Evolutionary conservation across 192 early-diverging fungal genomes (phyloP).

Genomic region (Coemansia sp.): DNA sequence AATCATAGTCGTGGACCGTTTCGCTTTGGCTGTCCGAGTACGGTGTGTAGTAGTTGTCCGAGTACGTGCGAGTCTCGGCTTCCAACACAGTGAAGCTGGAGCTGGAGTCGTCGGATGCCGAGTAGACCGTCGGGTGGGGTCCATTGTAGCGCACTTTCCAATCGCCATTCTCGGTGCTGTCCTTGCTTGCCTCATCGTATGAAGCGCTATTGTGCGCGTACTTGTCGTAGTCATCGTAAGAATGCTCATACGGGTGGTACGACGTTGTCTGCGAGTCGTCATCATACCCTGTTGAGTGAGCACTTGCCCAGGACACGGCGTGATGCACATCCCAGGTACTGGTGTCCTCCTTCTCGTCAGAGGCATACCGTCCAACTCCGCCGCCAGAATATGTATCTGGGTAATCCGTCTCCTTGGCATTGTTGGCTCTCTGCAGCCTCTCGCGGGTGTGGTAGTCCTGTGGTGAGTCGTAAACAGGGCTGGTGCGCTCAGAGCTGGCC

Average conservation of each 20-base stretch:
- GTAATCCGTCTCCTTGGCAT: neutral
- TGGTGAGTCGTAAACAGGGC: conserved; percentile 1
- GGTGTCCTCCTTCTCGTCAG: neutral
- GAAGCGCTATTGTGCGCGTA: conserved; percentile 5
- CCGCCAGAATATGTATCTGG: neutral
- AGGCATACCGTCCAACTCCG: conserved; percentile 9
- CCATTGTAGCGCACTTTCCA: conserved; percentile 34
- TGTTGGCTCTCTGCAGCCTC: neutral
- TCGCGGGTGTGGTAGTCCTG: conserved; percentile 12
- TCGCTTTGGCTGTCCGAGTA: conserved; percentile 2
- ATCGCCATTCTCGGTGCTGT: conserved; percentile 13
- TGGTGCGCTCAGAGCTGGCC: conserved; percentile 11
- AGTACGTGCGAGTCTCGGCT: conserved; percentile 13
- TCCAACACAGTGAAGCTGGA: conserved; percentile 10
- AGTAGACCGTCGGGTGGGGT: conserved; percentile 24
- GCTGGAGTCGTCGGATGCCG: conserved; percentile 16
- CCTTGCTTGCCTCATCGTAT: conserved; percentile 15
- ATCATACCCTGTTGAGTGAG: conserved; percentile 2
- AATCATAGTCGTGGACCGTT: conserved; percentile 7
- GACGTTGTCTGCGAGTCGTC: conserved; percentile 12
- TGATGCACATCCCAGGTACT: conserved; percentile 21
- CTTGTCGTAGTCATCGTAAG: neutral
- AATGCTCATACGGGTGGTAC: conserved; percentile 26
- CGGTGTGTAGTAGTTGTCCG: conserved; percentile 8
- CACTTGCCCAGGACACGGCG: conserved; percentile 12